A percentile compares a stretch with the other conserved stretches of the same genome.
Conservation (phyloP, 352 stramenopile species). For the Pythium rhizo-oryzae region DNA sequence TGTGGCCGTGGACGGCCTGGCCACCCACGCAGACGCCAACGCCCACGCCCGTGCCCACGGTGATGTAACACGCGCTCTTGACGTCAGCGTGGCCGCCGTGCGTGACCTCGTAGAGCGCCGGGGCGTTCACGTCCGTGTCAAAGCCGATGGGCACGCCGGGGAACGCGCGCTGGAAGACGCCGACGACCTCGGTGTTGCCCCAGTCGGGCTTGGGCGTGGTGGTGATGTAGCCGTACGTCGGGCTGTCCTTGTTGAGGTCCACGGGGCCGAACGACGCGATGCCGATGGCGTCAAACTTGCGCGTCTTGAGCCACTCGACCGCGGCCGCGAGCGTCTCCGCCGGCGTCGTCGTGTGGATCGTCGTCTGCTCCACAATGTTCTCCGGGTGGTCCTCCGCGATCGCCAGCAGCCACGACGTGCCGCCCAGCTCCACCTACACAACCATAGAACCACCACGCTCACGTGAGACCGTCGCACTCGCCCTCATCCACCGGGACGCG, state of each 20-base stretch:
- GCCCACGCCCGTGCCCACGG: constrained; percentile 96
- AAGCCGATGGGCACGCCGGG: constrained; percentile 84
- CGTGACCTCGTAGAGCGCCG: constrained; percentile 93
- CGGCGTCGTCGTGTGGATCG: constrained; percentile 88
- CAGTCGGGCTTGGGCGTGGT: constrained; percentile 95
- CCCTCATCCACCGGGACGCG: not conserved
- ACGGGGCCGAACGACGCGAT: constrained; percentile 96
- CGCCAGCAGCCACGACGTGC: constrained; percentile 94
- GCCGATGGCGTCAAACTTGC: constrained; percentile 82
- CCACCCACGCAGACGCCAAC: constrained; percentile 95
- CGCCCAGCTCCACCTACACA: constrained; percentile 94
- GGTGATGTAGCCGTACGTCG: constrained; percentile 95
- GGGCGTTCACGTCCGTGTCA: constrained; percentile 98
- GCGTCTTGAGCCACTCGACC: constrained; percentile 82
- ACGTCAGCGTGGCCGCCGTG: constrained; percentile 80
- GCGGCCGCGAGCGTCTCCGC: constrained; percentile 81
- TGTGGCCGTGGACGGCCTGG: constrained; percentile 92
- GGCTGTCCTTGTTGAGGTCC: constrained; percentile 78
- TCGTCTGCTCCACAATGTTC: constrained; percentile 87
- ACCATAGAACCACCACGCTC: too few relatives aligned
- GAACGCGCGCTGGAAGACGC: constrained; percentile 76
- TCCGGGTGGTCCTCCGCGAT: constrained; percentile 88
- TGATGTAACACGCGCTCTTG: constrained; percentile 93
- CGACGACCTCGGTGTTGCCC: constrained; percentile 81
- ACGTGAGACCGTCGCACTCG: not conserved